phyloP scores from a whole-genome alignment of 768 basidiomycete genomes.

The Suillus placidus region DNA sequence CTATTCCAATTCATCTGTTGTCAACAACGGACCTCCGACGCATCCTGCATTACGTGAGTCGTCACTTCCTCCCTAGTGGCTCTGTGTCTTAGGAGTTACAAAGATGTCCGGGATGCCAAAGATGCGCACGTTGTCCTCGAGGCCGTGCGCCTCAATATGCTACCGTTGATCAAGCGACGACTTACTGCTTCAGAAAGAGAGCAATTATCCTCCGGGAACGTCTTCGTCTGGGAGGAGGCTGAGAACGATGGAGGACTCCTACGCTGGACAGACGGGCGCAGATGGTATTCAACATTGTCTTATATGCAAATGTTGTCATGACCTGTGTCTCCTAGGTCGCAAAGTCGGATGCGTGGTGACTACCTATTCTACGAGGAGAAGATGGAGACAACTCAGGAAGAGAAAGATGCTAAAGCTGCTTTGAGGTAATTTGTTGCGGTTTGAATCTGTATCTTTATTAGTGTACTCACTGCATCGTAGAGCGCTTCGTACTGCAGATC shows the following conservation, averaged over 20 bases:
- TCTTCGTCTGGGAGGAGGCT: conserved; percentile 87
- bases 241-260: conserved; percentile 68
- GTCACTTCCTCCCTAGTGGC: background rate
- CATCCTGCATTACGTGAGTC: conserved; percentile 35
- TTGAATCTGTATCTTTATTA: conserved; percentile 13
- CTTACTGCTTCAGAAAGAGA: conserved; percentile 72
- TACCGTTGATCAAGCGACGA: conserved; percentile 72
- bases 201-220: conserved; percentile 68
- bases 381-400: conserved; percentile 78
- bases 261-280: conserved; percentile 81
- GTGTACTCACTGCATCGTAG: conserved; percentile 33
- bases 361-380: conserved; percentile 87
- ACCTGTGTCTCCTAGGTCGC: conserved; percentile 56
- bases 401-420: conserved; percentile 79
- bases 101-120: conserved; percentile 79
- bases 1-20: conserved; percentile 20
- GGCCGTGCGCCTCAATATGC: conserved; percentile 68
- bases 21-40: conserved; percentile 30
- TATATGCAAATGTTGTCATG: background rate
- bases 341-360: conserved; percentile 82
- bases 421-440: conserved; percentile 52
- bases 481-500: conserved; percentile 62
- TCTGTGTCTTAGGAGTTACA: conserved; percentile 6
- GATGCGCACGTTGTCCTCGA: conserved; percentile 79
- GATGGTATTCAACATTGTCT: conserved; percentile 54